Base-by-base conservation (phyloP, 2,329 filamentous ascomycete species). In the Ascocoryne sarcoides region DNA sequence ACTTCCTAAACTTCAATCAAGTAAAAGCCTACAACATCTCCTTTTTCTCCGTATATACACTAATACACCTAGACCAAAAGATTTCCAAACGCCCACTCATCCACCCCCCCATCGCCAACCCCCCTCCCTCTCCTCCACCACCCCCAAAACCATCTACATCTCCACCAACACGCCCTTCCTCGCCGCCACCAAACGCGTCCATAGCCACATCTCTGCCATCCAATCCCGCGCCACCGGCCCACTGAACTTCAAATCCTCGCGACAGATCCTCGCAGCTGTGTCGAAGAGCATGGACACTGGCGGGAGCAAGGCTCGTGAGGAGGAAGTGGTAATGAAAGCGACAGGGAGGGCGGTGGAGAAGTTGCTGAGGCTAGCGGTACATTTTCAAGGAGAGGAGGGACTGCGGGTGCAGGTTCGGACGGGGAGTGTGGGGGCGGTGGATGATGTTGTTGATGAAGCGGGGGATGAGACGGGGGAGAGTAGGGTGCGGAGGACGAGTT, bases 21-120 rank as follows among this genome's bases (percentile, higher is more conserved):
- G 23, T 26, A 26, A 26, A 12, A 7, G 12, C 23, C 23, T 26
- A 7, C 23, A 7, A 7, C 23, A 12, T 12, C 23, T 12, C 23
- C 12, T 12, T 12, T 26, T 12, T 26, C 23, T 26, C 23, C 23
- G 7, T 7, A 26, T 7, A 7, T 12, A 7, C 23, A 7, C 23
- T 26, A 7, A 7, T 12, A 26, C 7, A 26, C 23, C 23, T 40
- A 61, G 58, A 42, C 31, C 48, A 55, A 26, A 51, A 47, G 42
- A 58, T 61, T 18, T 43, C 44, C 34, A 61, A 61, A 46, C 54
- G 58, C 15, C 57, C 57, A 4, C 56, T 61, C 35, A 43, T 60
- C 26, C 58, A 60, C 47, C 53, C 58, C 12, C 36, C 55, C 3
- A 51, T 59, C 23, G 39, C 56, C 14, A 35, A 47, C 2, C 48